A percentile compares a stretch with the other conserved stretches of the same genome.
These are phyloP conservation scores for rapeseed (Brassica napus) DNA, from an alignment of 345 rosid genomes.

Conservation along the genomic window Da-Ae NC_063436.1:6099001-6099500, in stretches of 20 bases:
- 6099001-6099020: conserved; percentile 21
- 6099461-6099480: background rate
- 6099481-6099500: background rate
- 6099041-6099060: background rate
- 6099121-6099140: background rate
- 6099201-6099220: background rate
- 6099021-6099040: conserved; percentile 23
- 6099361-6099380: background rate
- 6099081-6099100: background rate
- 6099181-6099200: background rate
- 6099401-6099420: too few relatives aligned
- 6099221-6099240: background rate
- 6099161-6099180: too few relatives aligned
- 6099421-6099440: background rate
- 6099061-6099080: background rate
- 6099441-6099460: background rate
- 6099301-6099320: background rate
- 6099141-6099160: background rate
- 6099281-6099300: background rate
- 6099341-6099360: background rate
- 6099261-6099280: background rate
- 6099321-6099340: background rate
- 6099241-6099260: background rate
- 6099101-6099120: background rate
- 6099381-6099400: background rate